Evolutionary conservation across 148 eudicot species (phyloP).

Genomic region (Chenopodium suecicum): DNA sequence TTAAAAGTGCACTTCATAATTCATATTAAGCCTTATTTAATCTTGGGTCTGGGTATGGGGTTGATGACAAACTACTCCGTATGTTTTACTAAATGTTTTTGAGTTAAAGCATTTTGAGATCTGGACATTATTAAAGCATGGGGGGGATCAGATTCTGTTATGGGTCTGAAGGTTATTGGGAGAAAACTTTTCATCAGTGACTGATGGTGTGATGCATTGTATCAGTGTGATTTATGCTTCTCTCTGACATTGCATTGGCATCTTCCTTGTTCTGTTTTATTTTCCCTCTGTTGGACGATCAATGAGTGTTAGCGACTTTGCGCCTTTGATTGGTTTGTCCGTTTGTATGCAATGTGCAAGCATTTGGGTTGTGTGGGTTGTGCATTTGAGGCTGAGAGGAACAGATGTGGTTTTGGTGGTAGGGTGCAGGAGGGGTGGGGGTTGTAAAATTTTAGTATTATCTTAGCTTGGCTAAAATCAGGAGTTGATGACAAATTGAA

Average conservation of each 20-base stretch:
- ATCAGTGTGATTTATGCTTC: not conserved
- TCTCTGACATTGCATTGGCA: not conserved
- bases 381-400: not conserved
- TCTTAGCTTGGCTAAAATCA: no score
- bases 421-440: no score
- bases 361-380: not conserved
- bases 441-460: no score
- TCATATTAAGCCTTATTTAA: not conserved
- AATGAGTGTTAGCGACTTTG: not conserved
- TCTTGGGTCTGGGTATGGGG: not conserved
- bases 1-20: not conserved
- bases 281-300: not conserved
- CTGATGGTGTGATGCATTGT: not conserved
- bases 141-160: slow-evolving; percentile 15
- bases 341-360: not conserved
- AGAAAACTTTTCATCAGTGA: not conserved
- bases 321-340: not conserved
- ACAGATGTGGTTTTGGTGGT: no score
- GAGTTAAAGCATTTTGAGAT: not conserved
- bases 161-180: not conserved
- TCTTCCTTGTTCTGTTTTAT: not conserved
- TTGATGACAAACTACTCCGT: not conserved
- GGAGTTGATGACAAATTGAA: no score
- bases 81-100: not conserved
- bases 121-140: not conserved